phyloP scores from a whole-genome alignment of 73 alveolate species.

The Blepharisma stoltei region DNA sequence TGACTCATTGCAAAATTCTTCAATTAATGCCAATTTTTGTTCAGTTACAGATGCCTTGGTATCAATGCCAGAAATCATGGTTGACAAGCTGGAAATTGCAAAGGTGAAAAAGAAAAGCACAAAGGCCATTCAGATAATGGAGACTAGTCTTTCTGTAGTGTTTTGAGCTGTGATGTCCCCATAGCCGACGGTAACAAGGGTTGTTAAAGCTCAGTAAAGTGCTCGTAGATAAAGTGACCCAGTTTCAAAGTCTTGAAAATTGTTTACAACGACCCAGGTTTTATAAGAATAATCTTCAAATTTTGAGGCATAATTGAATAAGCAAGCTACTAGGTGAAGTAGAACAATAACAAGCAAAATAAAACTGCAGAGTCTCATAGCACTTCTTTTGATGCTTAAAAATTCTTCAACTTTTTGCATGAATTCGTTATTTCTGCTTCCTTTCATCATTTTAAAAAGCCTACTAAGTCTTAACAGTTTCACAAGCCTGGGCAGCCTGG shows the following conservation, averaged over 20 bases:
- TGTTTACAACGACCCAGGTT: constrained; percentile 73
- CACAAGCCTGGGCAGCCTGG: constrained; percentile 58
- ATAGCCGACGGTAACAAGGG: constrained; percentile 68
- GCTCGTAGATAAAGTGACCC: constrained; percentile 44
- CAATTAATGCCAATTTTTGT: not conserved
- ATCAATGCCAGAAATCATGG: constrained; percentile 29
- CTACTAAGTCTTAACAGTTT: constrained; percentile 48
- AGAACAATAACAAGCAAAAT: constrained; percentile 43
- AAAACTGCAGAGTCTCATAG: constrained; percentile 40
- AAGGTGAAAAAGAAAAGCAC: constrained; percentile 66
- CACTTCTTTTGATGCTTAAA: constrained; percentile 31
- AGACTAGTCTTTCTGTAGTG: constrained; percentile 46
- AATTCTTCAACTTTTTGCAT: not conserved
- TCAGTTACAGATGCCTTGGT: not conserved
- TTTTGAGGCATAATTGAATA: constrained; percentile 62
- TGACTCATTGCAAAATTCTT: constrained; percentile 10
- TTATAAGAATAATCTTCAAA: constrained; percentile 63
- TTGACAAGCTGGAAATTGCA: constrained; percentile 54
- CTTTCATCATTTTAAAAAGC: constrained; percentile 45
- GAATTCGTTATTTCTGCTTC: constrained; percentile 25
- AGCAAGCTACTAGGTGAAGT: constrained; percentile 68
- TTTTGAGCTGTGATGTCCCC: constrained; percentile 63
- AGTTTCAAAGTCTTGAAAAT: constrained; percentile 32
- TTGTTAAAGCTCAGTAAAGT: constrained; percentile 57
- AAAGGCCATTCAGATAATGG: constrained; percentile 59